phyloP scores from a whole-genome alignment of 257 asterid species.

The Datura wrightii region DNA sequence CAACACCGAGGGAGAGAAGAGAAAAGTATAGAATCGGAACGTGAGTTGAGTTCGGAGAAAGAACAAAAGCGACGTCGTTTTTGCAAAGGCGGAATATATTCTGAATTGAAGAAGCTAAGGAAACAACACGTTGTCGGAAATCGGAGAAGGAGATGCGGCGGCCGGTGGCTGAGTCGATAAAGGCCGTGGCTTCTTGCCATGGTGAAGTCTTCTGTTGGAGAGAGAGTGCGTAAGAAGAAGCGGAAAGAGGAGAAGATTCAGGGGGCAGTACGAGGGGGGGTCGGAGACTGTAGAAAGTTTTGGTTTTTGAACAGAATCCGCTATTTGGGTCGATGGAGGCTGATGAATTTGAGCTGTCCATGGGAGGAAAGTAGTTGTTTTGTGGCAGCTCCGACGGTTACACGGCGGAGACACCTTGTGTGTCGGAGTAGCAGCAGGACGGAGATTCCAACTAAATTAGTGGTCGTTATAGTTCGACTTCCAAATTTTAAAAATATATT shows the following conservation, averaged over 20 bases:
- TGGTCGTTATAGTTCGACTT: neutral
- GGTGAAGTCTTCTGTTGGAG: constrained; percentile 41
- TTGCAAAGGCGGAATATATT: constrained; percentile 36
- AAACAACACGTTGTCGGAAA: constrained; percentile 33
- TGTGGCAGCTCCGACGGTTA: neutral
- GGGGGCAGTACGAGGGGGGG: constrained; percentile 52
- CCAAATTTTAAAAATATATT: no score
- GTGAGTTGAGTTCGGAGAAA: constrained; percentile 48
- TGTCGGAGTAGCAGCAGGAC: no score
- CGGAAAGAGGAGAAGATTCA: constrained; percentile 50
- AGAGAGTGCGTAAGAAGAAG: constrained; percentile 49
- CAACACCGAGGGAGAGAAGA: constrained; percentile 53
- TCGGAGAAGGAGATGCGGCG: constrained; percentile 43
- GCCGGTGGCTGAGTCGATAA: constrained; percentile 50
- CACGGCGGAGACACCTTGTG: neutral
- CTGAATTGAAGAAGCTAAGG: constrained; percentile 46
- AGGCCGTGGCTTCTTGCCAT: constrained; percentile 38
- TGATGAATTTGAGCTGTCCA: constrained; percentile 25
- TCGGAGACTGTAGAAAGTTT: constrained; percentile 55
- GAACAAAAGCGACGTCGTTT: constrained; percentile 48
- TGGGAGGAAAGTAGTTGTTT: neutral
- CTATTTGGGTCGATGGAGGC: constrained; percentile 43
- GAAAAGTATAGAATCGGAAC: constrained; percentile 55
- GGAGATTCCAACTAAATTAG: neutral
- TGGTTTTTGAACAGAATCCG: constrained; percentile 53